Percentiles rank a stretch among this genome's conserved stretches.
phyloP scores from a whole-genome alignment of 805 yeast species.

The Candida parachauliodes region DNA sequence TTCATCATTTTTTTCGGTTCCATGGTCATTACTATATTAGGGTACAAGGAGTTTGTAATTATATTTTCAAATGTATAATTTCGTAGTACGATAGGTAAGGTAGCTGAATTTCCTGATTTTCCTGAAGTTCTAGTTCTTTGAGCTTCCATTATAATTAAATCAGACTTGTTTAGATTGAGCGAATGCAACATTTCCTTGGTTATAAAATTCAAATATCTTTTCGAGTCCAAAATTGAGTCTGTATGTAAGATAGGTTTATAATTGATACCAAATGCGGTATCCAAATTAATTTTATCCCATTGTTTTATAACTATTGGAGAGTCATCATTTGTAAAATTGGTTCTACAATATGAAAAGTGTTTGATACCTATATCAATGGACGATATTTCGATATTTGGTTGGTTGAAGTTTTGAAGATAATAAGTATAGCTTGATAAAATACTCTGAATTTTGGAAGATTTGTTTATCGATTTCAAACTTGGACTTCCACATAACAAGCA shows the following conservation, averaged over 20 bases:
- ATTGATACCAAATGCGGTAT: slow-evolving; percentile 12
- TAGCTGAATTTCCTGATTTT: slow-evolving; percentile 18
- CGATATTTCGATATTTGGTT: slow-evolving; percentile 11
- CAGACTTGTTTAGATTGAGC: slow-evolving; percentile 11
- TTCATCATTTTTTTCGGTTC: slow-evolving; percentile 33
- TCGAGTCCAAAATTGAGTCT: slow-evolving; percentile 21
- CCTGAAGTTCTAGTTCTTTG: slow-evolving; percentile 37
- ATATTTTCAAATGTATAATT: slow-evolving; percentile 37
- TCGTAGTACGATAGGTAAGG: slow-evolving; percentile 37
- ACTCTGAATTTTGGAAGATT: slow-evolving; percentile 12
- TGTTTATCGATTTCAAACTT: slow-evolving; percentile 12
- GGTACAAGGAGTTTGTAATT: slow-evolving; percentile 17
- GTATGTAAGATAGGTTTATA: slow-evolving; percentile 9
- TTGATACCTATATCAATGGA: slow-evolving; percentile 41
- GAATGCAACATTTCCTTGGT: slow-evolving; percentile 3
- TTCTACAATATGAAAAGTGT: slow-evolving; percentile 37
- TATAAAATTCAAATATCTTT: slow-evolving; percentile 21
- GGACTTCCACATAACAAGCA: slow-evolving; percentile 20
- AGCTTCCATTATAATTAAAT: slow-evolving; percentile 32
- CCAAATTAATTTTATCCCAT: slow-evolving; percentile 28
- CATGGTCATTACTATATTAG: slow-evolving; percentile 29
- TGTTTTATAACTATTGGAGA: slow-evolving; percentile 9
- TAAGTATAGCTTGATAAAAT: slow-evolving; percentile 12
- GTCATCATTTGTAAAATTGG: background rate
- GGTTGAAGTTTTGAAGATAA: slow-evolving; percentile 2